Conservation (phyloP, 1,284 basidiomycete species). For the Cryptococcus sp. region DNA sequence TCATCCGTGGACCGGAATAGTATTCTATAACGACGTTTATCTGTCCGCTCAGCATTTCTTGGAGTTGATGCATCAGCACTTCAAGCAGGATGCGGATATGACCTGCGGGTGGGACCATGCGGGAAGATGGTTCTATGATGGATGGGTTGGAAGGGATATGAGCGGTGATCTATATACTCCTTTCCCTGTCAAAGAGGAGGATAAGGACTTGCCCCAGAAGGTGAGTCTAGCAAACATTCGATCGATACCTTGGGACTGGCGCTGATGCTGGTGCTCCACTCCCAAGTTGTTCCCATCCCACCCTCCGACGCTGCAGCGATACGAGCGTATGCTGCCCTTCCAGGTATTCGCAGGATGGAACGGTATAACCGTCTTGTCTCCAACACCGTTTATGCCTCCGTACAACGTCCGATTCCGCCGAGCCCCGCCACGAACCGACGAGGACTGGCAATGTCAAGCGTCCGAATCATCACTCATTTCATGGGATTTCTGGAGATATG, state of each 20-base stretch:
- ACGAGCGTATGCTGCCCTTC: slow-evolving; percentile 46
- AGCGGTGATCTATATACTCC: slow-evolving; percentile 47
- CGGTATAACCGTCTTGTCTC: slow-evolving; percentile 55
- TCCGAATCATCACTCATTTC: slow-evolving; percentile 46
- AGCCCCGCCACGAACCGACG: slow-evolving; percentile 25
- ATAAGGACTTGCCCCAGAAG: slow-evolving; percentile 43
- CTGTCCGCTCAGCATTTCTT: slow-evolving; percentile 52
- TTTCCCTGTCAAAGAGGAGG: slow-evolving; percentile 50
- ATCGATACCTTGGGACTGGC: too few species aligned
- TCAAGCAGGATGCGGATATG: slow-evolving; percentile 52
- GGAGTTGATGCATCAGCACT: slow-evolving; percentile 54
- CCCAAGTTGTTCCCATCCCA: slow-evolving; percentile 44
- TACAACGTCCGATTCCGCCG: slow-evolving; percentile 47
- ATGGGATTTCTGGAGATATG: slow-evolving; percentile 54
- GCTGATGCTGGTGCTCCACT: neutral
- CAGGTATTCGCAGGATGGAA: slow-evolving; percentile 61
- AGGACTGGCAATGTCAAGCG: slow-evolving; percentile 46
- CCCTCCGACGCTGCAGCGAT: slow-evolving; percentile 37
- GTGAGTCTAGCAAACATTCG: too few species aligned
- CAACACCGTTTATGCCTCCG: slow-evolving; percentile 45
- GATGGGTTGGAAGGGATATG: slow-evolving; percentile 55
- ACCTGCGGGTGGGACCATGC: slow-evolving; percentile 55
- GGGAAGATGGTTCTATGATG: slow-evolving; percentile 55
- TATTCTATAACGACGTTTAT: slow-evolving; percentile 56
- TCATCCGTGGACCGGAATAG: slow-evolving; percentile 44